Conservation (phyloP, 768 basidiomycete species). For the Lepiota venenata region DNA sequence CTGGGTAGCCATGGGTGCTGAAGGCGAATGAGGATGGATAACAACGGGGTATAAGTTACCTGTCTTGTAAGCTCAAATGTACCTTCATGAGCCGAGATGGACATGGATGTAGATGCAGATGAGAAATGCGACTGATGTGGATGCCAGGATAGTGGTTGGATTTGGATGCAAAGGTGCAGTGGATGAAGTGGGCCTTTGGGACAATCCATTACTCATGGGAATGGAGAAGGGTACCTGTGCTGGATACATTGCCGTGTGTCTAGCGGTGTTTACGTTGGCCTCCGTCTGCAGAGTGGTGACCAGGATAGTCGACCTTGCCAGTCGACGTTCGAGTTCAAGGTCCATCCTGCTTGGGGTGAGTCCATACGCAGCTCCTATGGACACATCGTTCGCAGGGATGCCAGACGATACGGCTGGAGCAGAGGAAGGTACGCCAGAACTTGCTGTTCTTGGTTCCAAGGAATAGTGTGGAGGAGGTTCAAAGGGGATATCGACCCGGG, state of each 20-base stretch:
- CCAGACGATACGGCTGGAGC: neutral
- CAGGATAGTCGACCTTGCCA: neutral
- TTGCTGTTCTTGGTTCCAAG: neutral
- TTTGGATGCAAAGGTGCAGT: neutral
- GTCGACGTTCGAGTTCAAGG: neutral
- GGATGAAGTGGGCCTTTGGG: neutral
- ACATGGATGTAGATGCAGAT: neutral
- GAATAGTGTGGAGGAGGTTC: too few relatives aligned
- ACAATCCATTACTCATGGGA: slow-evolving; percentile 31
- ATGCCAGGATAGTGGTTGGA: neutral
- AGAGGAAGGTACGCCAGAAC: neutral
- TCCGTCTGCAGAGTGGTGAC: neutral
- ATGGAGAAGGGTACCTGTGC: slow-evolving; percentile 27
- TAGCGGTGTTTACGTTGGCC: neutral
- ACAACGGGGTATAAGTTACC: neutral
- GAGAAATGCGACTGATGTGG: neutral
- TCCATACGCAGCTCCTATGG: neutral
- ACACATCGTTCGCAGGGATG: neutral
- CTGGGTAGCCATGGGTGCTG: neutral
- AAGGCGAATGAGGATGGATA: neutral
- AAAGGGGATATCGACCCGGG: neutral
- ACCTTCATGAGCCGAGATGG: neutral
- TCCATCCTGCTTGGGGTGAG: neutral
- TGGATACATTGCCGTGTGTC: neutral
- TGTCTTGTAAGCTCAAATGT: neutral